These are phyloP conservation scores for Anisogramma anomala DNA, from an alignment of 2,329 filamentous ascomycete genomes.

Conservation along the genomic window DNA sequence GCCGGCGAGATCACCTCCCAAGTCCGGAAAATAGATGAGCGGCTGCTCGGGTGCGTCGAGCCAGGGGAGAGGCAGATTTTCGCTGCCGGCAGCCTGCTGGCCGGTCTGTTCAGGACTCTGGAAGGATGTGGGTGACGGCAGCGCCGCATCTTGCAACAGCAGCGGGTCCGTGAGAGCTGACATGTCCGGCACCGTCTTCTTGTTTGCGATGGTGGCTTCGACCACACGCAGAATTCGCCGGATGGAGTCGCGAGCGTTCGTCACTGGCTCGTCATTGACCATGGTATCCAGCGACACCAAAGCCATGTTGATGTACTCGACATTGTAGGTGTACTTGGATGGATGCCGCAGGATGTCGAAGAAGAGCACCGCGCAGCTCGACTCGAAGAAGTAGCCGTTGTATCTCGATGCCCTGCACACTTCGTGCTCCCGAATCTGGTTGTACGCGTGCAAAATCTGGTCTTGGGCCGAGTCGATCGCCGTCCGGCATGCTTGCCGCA, in stretches of 20 bases:
- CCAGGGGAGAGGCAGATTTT: constrained; percentile 17
- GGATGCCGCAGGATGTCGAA: constrained; percentile 21
- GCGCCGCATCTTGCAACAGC: constrained; percentile 3
- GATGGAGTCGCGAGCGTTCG: constrained; percentile 16
- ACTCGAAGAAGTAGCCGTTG: constrained; percentile 22
- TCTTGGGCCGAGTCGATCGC: constrained; percentile 23
- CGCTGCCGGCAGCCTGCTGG: constrained; percentile 1
- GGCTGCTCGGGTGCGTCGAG: constrained; percentile 15
- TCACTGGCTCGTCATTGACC: constrained; percentile 16
- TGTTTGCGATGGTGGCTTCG: constrained; percentile 18
- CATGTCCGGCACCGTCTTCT: constrained; percentile 4
- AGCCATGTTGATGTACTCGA: constrained; percentile 21
- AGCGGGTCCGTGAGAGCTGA: constrained; percentile 8
- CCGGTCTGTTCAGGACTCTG: not conserved
- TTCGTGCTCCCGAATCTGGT: constrained; percentile 11
- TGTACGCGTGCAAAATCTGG: constrained; percentile 17
- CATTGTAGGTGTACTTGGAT: constrained; percentile 20
- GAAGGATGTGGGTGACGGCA: constrained; percentile 3
- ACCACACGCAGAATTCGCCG: constrained; percentile 16
- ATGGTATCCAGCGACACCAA: constrained; percentile 18
- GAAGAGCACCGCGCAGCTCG: constrained; percentile 20
- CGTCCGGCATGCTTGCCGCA: constrained; percentile 21
- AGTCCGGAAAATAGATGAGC: constrained; percentile 19
- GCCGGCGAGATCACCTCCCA: not conserved
- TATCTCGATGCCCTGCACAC: constrained; percentile 11